Conservation (phyloP, 176 grass and related monocot species). For the Carex kokanica region DNA sequence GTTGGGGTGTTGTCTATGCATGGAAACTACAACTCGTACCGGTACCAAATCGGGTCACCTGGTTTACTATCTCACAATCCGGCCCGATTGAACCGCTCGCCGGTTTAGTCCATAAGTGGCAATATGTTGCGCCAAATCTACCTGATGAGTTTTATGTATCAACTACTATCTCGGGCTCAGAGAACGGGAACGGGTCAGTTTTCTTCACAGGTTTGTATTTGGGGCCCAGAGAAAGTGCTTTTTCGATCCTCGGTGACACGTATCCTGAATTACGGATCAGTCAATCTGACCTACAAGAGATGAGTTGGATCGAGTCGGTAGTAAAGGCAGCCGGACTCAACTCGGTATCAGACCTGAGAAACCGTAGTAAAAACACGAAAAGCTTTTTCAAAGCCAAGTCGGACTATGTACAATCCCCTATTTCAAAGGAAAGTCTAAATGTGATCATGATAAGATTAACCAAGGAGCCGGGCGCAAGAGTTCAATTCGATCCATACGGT, state of each 20-base stretch:
- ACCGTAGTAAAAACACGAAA: not conserved
- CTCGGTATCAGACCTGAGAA: slow-evolving; percentile 3
- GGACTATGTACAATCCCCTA: slow-evolving; percentile 44
- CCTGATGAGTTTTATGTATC: slow-evolving; percentile 63
- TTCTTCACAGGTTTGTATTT: slow-evolving; percentile 49
- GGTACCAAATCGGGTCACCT: slow-evolving; percentile 31
- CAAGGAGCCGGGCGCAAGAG: not conserved
- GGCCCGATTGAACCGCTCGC: not conserved
- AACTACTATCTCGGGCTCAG: not conserved
- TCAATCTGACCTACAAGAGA: slow-evolving; percentile 28
- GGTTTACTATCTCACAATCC: slow-evolving; percentile 8
- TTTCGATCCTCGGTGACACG: slow-evolving; percentile 4
- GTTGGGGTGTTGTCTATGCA: slow-evolving; percentile 62
- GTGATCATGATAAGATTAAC: slow-evolving; percentile 24
- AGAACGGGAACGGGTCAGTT: slow-evolving; percentile 9
- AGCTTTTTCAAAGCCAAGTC: slow-evolving; percentile 52
- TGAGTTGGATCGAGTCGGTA: slow-evolving; percentile 59
- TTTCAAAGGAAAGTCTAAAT: not conserved
- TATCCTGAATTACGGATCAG: slow-evolving; percentile 39
- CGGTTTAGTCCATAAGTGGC: slow-evolving; percentile 45
- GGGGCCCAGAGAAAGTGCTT: not conserved
- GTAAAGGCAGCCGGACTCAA: slow-evolving; percentile 21
- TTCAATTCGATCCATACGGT: slow-evolving; percentile 56
- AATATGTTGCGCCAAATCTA: slow-evolving; percentile 32
- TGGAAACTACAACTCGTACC: slow-evolving; percentile 71